Base-by-base conservation (phyloP, 371 early-diverging fungal species). In the Haplosporangium sp. region DNA sequence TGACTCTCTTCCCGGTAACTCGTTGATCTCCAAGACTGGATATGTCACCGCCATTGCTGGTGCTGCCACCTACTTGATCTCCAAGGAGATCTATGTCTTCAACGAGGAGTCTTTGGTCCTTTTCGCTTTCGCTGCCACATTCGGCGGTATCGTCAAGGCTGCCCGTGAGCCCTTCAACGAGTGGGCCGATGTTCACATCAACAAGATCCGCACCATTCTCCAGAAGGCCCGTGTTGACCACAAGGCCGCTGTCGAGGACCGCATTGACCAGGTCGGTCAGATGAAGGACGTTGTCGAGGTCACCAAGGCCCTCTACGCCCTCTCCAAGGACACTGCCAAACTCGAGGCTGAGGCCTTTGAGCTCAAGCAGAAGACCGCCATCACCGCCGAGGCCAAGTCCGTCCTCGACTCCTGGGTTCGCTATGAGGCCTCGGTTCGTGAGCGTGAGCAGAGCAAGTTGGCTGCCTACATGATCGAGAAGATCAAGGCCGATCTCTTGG, bases 351-450 rank as follows among this genome's bases (percentile, higher is more conserved):
- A 96, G 85, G 93, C 95, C 57, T 97, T 94, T 79, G 93, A 93
- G 84, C 88, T 96, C 70, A 95, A 98, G 92, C 98, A 98, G 84
- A 86, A 91, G 75, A 93, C 92, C 55, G 89, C 92, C 70, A 90
- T 94, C 77, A 87, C 92, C 63, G 55, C 84, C 46, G 97, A 98
- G 85, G 90, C 94, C 82, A 96, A 96, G 91, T 43, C 87, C 29
- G 93, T 94, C 68, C 86, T 98, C 37, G 98, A 98, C 84, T 91
- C 94, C 54, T 97, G 97, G 97, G 97, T 97, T 55, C 97, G 98
- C 80, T 94, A 97, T 81, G 97, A 98, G 86, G 87, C 93, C 77
- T 87, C 87, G 43, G 86, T 98, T 68, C 96, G 98, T 83, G 97
- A 97, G 83, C 91, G 89, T 67, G 95, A 96, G 87, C 98, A 98